phyloP scores from a whole-genome alignment of 2,329 filamentous ascomycete genomes.

The Didymella exigua region DNA sequence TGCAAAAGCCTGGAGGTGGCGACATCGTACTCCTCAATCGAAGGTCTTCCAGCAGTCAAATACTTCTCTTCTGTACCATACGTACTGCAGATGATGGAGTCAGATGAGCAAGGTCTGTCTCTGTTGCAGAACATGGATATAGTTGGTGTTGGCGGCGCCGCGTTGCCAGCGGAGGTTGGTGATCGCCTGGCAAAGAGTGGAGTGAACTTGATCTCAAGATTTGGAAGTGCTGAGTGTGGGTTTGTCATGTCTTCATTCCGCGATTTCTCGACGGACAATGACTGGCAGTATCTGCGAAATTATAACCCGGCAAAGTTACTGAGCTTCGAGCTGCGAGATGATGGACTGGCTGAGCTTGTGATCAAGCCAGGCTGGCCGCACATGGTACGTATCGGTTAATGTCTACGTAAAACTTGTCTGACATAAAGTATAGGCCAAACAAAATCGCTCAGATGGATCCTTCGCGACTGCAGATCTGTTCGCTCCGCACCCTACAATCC shows the following conservation, averaged over 20 bases:
- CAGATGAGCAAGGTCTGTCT: constrained; percentile 83
- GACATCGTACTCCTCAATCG: constrained; percentile 20
- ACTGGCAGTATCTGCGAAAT: constrained; percentile 66
- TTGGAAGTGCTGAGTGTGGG: constrained; percentile 70
- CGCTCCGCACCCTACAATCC: constrained; percentile 57
- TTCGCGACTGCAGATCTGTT: constrained; percentile 70
- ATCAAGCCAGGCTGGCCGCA: constrained; percentile 64
- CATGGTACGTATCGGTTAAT: constrained; percentile 35
- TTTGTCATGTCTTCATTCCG: constrained; percentile 68
- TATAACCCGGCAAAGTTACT: constrained; percentile 52
- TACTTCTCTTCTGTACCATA: constrained; percentile 76
- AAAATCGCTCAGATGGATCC: constrained; percentile 63
- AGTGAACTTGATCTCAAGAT: constrained; percentile 65
- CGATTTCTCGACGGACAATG: constrained; percentile 59
- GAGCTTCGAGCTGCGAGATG: constrained; percentile 51
- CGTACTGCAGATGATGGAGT: constrained; percentile 85
- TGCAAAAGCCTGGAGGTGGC: constrained; percentile 54
- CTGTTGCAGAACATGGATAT: constrained; percentile 63
- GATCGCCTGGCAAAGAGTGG: constrained; percentile 57
- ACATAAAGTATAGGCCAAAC: constrained; percentile 51
- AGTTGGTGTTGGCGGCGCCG: constrained; percentile 68
- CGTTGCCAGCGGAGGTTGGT: constrained; percentile 60
- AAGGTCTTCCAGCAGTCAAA: constrained; percentile 47
- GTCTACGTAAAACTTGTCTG: neutral
- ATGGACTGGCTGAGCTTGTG: constrained; percentile 59